phyloP scores from a whole-genome alignment of 208 protist species.

The Naegleria lovaniensis region DNA sequence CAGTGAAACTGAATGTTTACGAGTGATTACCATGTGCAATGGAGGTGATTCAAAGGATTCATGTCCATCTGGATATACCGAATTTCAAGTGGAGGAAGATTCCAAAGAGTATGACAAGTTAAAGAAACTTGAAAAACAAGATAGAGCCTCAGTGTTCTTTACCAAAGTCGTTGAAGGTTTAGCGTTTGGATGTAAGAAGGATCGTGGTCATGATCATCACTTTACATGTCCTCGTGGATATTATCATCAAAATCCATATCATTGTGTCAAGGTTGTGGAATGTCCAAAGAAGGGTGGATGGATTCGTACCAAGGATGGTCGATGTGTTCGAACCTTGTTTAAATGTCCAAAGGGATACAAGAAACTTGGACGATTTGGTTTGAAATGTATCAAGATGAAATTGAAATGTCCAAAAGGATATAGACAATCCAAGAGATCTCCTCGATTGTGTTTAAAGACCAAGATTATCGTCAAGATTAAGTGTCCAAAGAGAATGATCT shows the following conservation, averaged over 20 bases:
- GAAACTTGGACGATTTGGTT: not conserved
- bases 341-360: not conserved
- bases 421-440: not conserved
- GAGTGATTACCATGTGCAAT: not conserved
- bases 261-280: not conserved
- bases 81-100: not conserved
- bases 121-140: not conserved
- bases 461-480: not conserved
- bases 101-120: not conserved
- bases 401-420: not conserved
- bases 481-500: not conserved
- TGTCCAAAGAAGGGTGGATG: constrained; percentile 12
- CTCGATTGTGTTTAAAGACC: not conserved
- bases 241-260: not conserved
- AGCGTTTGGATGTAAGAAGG: not conserved
- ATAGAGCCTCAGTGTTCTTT: not conserved
- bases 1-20: not conserved
- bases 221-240: not conserved
- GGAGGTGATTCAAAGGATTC: not conserved
- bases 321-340: not conserved
- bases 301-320: not conserved
- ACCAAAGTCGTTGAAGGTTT: not conserved
- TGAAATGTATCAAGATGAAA: not conserved
- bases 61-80: not conserved
- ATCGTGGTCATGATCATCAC: not conserved